These are phyloP conservation scores for Kluyveromyces aestuarii DNA, from an alignment of 805 yeast species.

Conservation along the genomic window DNA sequence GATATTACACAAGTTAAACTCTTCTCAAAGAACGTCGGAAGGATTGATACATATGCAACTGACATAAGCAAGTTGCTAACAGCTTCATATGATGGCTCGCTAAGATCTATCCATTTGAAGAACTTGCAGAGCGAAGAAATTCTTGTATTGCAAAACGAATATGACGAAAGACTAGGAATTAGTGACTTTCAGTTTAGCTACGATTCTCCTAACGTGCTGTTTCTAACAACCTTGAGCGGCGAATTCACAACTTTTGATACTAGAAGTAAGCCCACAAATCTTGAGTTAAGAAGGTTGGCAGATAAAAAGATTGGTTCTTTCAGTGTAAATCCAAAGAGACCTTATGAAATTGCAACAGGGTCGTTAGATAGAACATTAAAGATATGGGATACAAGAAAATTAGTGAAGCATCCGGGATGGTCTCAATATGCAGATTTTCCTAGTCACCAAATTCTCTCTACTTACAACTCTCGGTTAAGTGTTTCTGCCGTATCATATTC, in stretches of 20 bases:
- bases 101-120: constrained; percentile 61
- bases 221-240: constrained; percentile 73
- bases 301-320: constrained; percentile 93
- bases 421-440: constrained; percentile 43
- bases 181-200: constrained; percentile 59
- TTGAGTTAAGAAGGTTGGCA: constrained; percentile 50
- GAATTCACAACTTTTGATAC: constrained; percentile 68
- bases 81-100: constrained; percentile 81
- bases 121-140: constrained; percentile 52
- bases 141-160: constrained; percentile 46
- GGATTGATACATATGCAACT: constrained; percentile 44
- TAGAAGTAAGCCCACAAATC: constrained; percentile 35
- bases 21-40: constrained; percentile 68
- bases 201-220: constrained; percentile 45
- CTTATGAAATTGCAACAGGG: constrained; percentile 70
- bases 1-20: constrained; percentile 58
- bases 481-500: constrained; percentile 79
- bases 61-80: constrained; percentile 51
- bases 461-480: constrained; percentile 66
- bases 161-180: constrained; percentile 52
- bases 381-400: constrained; percentile 76
- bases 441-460: constrained; percentile 36
- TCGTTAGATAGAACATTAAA: constrained; percentile 80
- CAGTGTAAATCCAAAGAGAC: constrained; percentile 58
- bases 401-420: constrained; percentile 40